Percentiles rank a stretch among this genome's conserved stretches.
phyloP scores from a whole-genome alignment of 1,284 basidiomycete species.

The Boletus hoseneyae region DNA sequence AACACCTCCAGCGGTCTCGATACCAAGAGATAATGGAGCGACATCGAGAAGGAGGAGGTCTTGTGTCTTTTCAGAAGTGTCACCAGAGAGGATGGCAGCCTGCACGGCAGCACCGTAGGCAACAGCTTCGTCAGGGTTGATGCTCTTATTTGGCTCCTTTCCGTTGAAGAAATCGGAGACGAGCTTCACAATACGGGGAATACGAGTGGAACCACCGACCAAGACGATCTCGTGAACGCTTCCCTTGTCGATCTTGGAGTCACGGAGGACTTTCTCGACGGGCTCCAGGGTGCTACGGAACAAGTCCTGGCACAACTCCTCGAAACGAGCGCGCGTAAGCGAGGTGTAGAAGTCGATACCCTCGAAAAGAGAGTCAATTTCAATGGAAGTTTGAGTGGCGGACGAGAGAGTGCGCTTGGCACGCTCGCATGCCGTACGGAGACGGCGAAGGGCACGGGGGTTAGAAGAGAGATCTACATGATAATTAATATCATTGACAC shows the following conservation, averaged over 20 bases:
- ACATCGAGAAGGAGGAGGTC: conserved; percentile 98
- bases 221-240: conserved; percentile 97
- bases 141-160: conserved; percentile 93
- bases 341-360: conserved; percentile 99
- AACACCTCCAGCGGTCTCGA: conserved; percentile 99
- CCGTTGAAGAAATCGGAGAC: conserved; percentile 99
- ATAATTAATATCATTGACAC: conserved; percentile 19
- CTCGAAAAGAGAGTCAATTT: conserved; percentile 98
- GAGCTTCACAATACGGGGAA: conserved; percentile 96
- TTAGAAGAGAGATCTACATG: conserved; percentile 79
- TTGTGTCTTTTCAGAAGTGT: conserved; percentile 97
- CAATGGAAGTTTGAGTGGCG: conserved; percentile 94
- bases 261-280: conserved; percentile 97
- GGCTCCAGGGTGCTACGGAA: conserved; percentile 98
- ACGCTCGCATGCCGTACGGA: conserved; percentile 97
- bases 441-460: conserved; percentile 94
- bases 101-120: conserved; percentile 99
- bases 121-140: conserved; percentile 99
- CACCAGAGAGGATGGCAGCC: conserved; percentile 96
- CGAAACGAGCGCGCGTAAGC: conserved; percentile 98
- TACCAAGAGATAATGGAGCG: conserved; percentile 93
- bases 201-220: conserved; percentile 98
- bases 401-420: conserved; percentile 98
- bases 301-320: conserved; percentile 96
- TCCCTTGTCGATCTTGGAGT: conserved; percentile 97